Conservation (phyloP, 129 eudicot genomes). For the Artemisia annua region DNA sequence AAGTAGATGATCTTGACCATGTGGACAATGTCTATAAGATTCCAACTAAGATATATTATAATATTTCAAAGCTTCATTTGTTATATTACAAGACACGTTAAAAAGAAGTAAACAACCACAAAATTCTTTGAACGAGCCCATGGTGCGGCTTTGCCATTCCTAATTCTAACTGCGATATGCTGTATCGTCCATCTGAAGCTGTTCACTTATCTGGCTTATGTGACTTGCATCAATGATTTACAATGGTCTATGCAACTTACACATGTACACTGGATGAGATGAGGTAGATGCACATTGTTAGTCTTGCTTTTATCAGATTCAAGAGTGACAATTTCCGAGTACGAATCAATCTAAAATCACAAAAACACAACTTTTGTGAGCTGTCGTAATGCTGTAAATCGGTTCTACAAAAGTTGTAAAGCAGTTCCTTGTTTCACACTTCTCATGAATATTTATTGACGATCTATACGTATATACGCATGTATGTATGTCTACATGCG, state of each 20-base stretch:
- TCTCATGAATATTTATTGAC: too few species aligned
- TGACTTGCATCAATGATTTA: neutral
- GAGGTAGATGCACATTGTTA: neutral
- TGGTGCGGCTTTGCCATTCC: neutral
- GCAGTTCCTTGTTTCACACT: too few species aligned
- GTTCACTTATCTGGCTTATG: neutral
- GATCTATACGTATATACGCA: too few species aligned
- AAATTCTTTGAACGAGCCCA: slow-evolving; percentile 3
- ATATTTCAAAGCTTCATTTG: neutral
- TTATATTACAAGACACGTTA: neutral
- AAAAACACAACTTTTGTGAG: too few species aligned
- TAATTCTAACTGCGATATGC: neutral
- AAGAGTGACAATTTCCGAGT: too few species aligned
- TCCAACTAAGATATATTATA: neutral
- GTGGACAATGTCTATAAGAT: slow-evolving; percentile 4
- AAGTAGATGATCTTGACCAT: slow-evolving; percentile 4
- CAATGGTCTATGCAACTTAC: neutral
- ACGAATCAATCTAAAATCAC: too few species aligned
- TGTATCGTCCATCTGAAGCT: neutral
- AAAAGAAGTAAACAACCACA: neutral
- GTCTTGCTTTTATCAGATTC: neutral
- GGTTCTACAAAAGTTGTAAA: too few species aligned
- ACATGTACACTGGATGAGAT: neutral
- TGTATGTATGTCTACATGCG: too few species aligned
- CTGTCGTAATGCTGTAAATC: too few species aligned